Percentiles rank a stretch among this genome's conserved stretches.
phyloP scores from a whole-genome alignment of 805 yeast species.

The Sungouiozyma ichnusensis region DNA sequence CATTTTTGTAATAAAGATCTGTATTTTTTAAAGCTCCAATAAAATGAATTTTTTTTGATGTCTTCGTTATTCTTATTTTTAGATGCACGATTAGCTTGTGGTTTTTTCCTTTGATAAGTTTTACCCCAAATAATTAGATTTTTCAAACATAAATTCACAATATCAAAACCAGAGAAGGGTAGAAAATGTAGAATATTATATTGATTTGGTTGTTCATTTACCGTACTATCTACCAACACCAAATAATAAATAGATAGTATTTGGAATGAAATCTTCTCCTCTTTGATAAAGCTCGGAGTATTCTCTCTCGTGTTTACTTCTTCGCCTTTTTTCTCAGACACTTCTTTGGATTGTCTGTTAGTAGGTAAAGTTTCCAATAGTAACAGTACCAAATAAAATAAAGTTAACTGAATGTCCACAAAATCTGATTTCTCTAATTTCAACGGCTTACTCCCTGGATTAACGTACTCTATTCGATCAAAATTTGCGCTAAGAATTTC shows the following conservation, averaged over 20 bases:
- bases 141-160: constrained; percentile 17
- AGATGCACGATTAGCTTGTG: no score
- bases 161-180: constrained; percentile 21
- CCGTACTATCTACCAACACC: constrained; percentile 12
- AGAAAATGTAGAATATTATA: constrained; percentile 17
- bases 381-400: constrained; percentile 16
- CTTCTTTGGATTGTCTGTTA: not conserved
- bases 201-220: constrained; percentile 14
- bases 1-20: constrained; percentile 17
- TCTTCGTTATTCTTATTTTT: not conserved
- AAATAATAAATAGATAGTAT: constrained; percentile 23
- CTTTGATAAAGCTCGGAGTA: constrained; percentile 2
- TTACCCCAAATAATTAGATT: constrained; percentile 16
- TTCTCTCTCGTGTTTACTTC: not conserved
- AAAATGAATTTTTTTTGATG: constrained; percentile 7
- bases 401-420: constrained; percentile 22
- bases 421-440: constrained; percentile 16
- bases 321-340: not conserved
- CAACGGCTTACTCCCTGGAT: not conserved
- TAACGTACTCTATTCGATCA: not conserved
- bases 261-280: constrained; percentile 20
- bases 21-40: constrained; percentile 17
- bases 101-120: not conserved
- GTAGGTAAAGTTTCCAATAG: constrained; percentile 2
- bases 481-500: constrained; percentile 5